Percentiles rank a stretch among this genome's conserved stretches.
Conservation (phyloP, 1,284 basidiomycete genomes). For the Pyrrhoderma noxium region DNA sequence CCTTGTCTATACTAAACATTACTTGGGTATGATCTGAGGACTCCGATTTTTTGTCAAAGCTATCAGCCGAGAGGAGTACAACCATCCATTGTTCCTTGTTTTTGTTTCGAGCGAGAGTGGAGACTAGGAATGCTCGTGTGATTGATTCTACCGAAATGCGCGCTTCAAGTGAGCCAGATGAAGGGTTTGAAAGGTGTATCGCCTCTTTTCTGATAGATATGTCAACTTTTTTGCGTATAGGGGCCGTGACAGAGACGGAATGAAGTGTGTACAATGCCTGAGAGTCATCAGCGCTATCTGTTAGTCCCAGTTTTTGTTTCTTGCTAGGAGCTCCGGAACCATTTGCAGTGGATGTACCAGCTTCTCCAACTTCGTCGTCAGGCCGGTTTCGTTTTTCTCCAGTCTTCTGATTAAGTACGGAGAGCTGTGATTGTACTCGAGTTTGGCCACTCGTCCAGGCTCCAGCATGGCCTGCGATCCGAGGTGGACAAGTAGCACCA, state of each 20-base stretch:
- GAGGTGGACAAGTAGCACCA: conserved; percentile 12
- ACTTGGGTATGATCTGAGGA: conserved; percentile 36
- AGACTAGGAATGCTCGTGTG: conserved; percentile 53
- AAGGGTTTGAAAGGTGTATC: conserved; percentile 43
- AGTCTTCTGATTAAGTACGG: neutral
- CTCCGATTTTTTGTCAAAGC: conserved; percentile 30
- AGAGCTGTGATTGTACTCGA: conserved; percentile 6
- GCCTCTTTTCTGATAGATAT: conserved; percentile 43
- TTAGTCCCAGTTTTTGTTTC: conserved; percentile 11
- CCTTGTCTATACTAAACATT: conserved; percentile 57
- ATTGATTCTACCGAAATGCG: conserved; percentile 38
- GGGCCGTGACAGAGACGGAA: conserved; percentile 52
- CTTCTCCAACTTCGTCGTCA: conserved; percentile 6
- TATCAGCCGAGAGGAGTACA: conserved; percentile 46
- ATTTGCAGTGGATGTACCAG: conserved; percentile 1
- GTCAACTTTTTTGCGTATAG: conserved; percentile 64
- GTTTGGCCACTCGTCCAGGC: conserved; percentile 14
- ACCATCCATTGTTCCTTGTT: conserved; percentile 60
- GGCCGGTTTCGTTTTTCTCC: conserved; percentile 10
- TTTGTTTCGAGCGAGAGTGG: conserved; percentile 51
- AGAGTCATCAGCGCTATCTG: conserved; percentile 28
- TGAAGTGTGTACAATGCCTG: conserved; percentile 47
- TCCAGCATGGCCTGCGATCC: conserved; percentile 11
- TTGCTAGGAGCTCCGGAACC: conserved; percentile 7
- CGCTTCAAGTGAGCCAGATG: conserved; percentile 38